Percentiles rank a stretch among this genome's conserved stretches.
phyloP scores from a whole-genome alignment of 768 basidiomycete species.

The Rubroboletus satanas region DNA sequence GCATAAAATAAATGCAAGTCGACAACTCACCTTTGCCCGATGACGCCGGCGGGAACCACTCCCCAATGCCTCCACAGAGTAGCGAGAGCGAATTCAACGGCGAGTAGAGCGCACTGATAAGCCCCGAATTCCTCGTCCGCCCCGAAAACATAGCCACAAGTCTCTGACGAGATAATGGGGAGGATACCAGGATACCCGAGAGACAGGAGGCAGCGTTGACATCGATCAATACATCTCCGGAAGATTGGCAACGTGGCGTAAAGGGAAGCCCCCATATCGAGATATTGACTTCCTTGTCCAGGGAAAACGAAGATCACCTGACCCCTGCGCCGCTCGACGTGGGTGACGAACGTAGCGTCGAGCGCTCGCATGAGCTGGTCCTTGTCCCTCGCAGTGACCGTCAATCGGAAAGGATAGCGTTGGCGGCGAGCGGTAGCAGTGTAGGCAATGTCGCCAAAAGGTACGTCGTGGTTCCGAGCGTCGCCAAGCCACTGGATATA shows the following conservation, averaged over 20 bases:
- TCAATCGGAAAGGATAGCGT: conserved; percentile 49
- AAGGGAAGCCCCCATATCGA: conserved; percentile 57
- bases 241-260: conserved; percentile 52
- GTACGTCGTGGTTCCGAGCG: conserved; percentile 17
- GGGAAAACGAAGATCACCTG: conserved; percentile 65
- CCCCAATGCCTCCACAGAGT: conserved; percentile 71
- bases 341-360: conserved; percentile 30
- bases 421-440: conserved; percentile 65
- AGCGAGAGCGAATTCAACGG: conserved; percentile 60
- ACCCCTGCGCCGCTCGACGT: conserved; percentile 25
- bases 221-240: conserved; percentile 50
- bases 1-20: not conserved
- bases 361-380: conserved; percentile 49
- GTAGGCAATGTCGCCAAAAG: conserved; percentile 57
- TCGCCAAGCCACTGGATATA: conserved; percentile 49
- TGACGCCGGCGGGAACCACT: conserved; percentile 52
- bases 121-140: conserved; percentile 41
- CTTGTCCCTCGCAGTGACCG: conserved; percentile 41
- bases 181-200: conserved; percentile 52
- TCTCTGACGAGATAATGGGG: conserved; percentile 36
- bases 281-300: conserved; percentile 68
- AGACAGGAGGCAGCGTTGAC: conserved; percentile 46
- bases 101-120: conserved; percentile 53
- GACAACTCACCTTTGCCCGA: conserved; percentile 64
- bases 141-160: conserved; percentile 18